Conservation (phyloP, 306 rosid species). For the Psophocarpus tetragonolobus region DNA sequence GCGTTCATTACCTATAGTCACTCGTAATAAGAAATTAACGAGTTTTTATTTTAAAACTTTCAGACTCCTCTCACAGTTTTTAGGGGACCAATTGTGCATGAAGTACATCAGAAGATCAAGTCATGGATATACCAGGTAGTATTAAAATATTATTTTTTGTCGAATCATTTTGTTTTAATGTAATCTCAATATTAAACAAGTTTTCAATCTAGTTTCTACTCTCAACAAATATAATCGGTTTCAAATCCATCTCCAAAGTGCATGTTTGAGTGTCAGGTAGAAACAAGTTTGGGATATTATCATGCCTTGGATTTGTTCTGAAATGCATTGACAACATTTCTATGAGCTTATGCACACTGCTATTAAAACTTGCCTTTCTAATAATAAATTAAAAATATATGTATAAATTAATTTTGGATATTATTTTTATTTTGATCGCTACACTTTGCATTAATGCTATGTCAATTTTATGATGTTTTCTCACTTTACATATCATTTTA, state of each 20-base stretch:
- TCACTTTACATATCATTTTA: too few relatives aligned
- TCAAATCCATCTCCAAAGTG: too few relatives aligned
- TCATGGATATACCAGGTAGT: slow-evolving; percentile 66
- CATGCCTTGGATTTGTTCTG: too few relatives aligned
- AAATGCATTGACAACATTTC: too few relatives aligned
- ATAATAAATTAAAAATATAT: background rate
- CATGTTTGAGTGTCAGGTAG: too few relatives aligned
- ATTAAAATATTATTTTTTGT: background rate
- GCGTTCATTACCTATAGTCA: background rate
- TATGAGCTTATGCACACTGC: too few relatives aligned
- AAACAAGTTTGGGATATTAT: too few relatives aligned
- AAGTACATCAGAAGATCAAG: slow-evolving; percentile 55
- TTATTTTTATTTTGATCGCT: background rate
- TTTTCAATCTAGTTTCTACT: background rate
- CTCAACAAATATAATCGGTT: background rate
- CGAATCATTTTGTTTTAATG: background rate
- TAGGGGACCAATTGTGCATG: slow-evolving; percentile 56
- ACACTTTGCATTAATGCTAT: background rate
- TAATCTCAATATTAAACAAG: background rate
- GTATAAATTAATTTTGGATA: background rate
- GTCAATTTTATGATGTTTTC: background rate
- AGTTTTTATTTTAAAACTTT: background rate
- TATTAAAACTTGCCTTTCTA: too few relatives aligned
- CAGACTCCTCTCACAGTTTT: slow-evolving; percentile 48
- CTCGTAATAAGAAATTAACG: slow-evolving; percentile 19